These are phyloP conservation scores for Neurospora cerealis DNA, from an alignment of 495 filamentous ascomycete genomes.

Conservation along the genomic window DNA sequence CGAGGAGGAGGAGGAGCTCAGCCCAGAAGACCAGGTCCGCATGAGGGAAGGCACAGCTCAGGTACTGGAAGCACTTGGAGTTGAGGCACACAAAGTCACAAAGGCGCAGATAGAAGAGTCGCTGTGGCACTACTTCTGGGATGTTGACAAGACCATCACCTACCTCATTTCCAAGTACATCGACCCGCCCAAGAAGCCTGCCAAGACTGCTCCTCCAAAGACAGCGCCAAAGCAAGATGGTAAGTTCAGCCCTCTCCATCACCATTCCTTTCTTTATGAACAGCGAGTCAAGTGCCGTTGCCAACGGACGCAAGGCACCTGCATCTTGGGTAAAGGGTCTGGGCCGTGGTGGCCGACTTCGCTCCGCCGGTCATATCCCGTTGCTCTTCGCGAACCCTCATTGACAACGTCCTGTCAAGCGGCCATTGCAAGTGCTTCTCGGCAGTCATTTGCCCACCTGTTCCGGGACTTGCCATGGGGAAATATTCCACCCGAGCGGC, in stretches of 20 bases:
- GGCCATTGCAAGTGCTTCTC: background rate
- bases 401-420: background rate
- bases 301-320: background rate
- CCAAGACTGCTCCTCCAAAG: conserved; percentile 19
- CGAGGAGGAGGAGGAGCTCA: conserved; percentile 37
- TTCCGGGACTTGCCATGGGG: conserved; percentile 86
- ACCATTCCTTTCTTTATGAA: background rate
- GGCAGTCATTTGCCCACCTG: conserved; percentile 31
- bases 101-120: conserved; percentile 75
- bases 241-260: conserved; percentile 30
- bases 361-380: background rate
- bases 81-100: conserved; percentile 41
- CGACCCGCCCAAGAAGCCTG: conserved; percentile 21
- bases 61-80: conserved; percentile 46
- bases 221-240: conserved; percentile 33
- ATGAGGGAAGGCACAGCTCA: conserved; percentile 46
- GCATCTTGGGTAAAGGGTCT: background rate
- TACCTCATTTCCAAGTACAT: conserved; percentile 60
- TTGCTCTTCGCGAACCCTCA: conserved; percentile 1
- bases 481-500: conserved; percentile 58
- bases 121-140: conserved; percentile 93
- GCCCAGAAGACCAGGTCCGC: conserved; percentile 46
- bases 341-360: background rate
- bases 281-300: background rate
- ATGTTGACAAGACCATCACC: conserved; percentile 70